Percentiles rank a stretch among this genome's conserved stretches.
These are phyloP conservation scores for Cyclostephanos tholiformis DNA, from an alignment of 108 stramenopile genomes.

Conservation along the genomic window DNA sequence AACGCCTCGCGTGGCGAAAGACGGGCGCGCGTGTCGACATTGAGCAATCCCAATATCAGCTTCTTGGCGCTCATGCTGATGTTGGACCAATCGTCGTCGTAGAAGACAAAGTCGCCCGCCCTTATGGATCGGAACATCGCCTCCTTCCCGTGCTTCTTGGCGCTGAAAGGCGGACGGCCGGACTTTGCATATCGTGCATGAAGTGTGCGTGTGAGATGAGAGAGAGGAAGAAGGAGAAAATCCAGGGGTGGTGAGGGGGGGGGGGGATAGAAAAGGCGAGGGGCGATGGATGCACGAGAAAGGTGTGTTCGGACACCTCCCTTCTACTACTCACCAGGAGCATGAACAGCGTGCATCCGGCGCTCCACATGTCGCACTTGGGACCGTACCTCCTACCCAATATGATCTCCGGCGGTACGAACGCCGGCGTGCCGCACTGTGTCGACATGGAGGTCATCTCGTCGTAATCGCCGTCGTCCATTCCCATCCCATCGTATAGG, in stretches of 20 bases:
- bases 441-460: slow-evolving; percentile 60
- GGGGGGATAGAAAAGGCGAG: too few species aligned
- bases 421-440: slow-evolving; percentile 94
- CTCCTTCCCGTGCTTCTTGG: slow-evolving; percentile 56
- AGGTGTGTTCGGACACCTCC: too few species aligned
- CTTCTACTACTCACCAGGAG: too few species aligned
- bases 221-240: too few species aligned
- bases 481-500: slow-evolving; percentile 47
- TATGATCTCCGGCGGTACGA: slow-evolving; percentile 95
- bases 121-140: slow-evolving; percentile 82
- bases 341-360: slow-evolving; percentile 92
- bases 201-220: too few species aligned
- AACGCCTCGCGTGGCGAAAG: slow-evolving; percentile 63
- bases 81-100: slow-evolving; percentile 70
- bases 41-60: slow-evolving; percentile 74
- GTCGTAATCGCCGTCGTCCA: background rate
- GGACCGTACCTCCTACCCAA: slow-evolving; percentile 74
- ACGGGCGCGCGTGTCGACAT: slow-evolving; percentile 71
- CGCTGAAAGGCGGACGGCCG: slow-evolving; percentile 63
- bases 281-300: background rate
- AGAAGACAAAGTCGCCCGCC: slow-evolving; percentile 76
- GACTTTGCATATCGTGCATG: slow-evolving; percentile 13
- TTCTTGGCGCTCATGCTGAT: slow-evolving; percentile 79
- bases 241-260: background rate
- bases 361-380: slow-evolving; percentile 92